Evolutionary conservation across 1,139 yeast species (phyloP), one percentile per base, ranked within the genome.

Genomic region (Candida sp.): DNA sequence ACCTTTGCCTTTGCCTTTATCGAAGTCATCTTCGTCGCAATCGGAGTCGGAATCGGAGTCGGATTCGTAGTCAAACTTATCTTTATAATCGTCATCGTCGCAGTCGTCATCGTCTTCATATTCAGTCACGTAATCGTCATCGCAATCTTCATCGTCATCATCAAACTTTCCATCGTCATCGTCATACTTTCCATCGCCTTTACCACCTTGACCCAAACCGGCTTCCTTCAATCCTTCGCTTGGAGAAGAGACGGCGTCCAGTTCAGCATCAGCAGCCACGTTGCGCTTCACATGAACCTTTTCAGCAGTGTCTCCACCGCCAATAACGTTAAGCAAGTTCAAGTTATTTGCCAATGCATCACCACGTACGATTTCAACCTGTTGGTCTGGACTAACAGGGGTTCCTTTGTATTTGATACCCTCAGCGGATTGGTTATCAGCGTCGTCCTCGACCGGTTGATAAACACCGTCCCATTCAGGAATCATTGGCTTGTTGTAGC

Each of bases 401-500:
- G n/a, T 12, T 27, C 26, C 17, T 9, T 35, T 42, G 32, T 35
- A 38, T 8, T 31, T 35, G 7, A 33, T 46, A 12, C 7, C 38
- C 27, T 44, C 40, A 35, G 34, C 22, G n/a, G 23, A 17, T 17
- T 17, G 17, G 17, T 17, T 17, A 17, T 17, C 45, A 28, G 12
- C 40, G n/a, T 42, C 49, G 11, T 35, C 49, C 2, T 41, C 34
- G 8, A 37, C 42, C 22, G 46, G 46, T 34, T 43, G 46, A 27
- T 43, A 43, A 3, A 35, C 31, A 26, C 46, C 34, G 27, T 43
- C 46, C 46, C 46, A 42, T 32, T 42, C 45, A 25, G 45, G 45
- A 42, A 42, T 31, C 45, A 43, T 12, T 17, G 46, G 33, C 38
- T 44, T 44, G 25, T 42, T 28, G 28, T 25, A 33, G 28, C 26